Percentiles rank a stretch among this genome's conserved stretches.
These are phyloP conservation scores for Glycyrrhiza uralensis DNA, from an alignment of 306 rosid species.

Conservation along the genomic window DNA sequence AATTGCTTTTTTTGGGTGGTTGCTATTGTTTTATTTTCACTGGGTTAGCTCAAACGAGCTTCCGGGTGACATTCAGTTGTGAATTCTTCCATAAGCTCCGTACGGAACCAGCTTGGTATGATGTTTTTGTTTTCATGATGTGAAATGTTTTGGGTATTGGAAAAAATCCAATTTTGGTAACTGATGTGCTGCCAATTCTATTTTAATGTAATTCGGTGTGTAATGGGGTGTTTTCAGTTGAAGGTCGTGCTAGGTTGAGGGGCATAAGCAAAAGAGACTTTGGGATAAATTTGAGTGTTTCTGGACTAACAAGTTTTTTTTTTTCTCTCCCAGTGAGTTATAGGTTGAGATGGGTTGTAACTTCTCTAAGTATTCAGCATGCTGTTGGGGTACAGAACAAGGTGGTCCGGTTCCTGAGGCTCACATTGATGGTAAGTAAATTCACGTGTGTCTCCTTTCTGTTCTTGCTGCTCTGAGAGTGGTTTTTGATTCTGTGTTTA, in stretches of 20 bases:
- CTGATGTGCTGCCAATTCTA: not conserved
- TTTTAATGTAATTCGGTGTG: conserved; percentile 3
- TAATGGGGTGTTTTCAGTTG: conserved; percentile 21
- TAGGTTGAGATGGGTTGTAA: conserved; percentile 79
- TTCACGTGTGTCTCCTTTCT: conserved; percentile 11
- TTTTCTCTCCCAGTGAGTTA: conserved; percentile 7
- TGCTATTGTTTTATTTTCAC: not conserved
- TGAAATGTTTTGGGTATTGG: conserved; percentile 14
- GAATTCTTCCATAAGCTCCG: conserved; percentile 3
- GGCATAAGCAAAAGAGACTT: conserved; percentile 13
- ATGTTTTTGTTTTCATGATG: conserved; percentile 9
- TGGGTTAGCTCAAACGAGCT: conserved; percentile 23
- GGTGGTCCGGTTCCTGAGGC: conserved; percentile 49
- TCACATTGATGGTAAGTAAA: conserved; percentile 49
- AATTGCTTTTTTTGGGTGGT: not conserved
- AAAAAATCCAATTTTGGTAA: conserved; percentile 12
- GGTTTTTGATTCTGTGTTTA: conserved; percentile 21
- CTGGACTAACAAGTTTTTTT: conserved; percentile 9
- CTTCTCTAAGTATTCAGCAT: conserved; percentile 54
- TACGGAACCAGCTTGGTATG: not conserved
- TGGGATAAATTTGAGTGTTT: conserved; percentile 16
- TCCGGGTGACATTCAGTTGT: conserved; percentile 15
- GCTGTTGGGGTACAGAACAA: conserved; percentile 52
- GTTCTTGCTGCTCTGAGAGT: conserved; percentile 11
- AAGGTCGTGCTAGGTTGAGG: conserved; percentile 30